Evolutionary conservation across 345 rosid species (phyloP).

Genomic region (Euphorbia pulcherrima): DNA sequence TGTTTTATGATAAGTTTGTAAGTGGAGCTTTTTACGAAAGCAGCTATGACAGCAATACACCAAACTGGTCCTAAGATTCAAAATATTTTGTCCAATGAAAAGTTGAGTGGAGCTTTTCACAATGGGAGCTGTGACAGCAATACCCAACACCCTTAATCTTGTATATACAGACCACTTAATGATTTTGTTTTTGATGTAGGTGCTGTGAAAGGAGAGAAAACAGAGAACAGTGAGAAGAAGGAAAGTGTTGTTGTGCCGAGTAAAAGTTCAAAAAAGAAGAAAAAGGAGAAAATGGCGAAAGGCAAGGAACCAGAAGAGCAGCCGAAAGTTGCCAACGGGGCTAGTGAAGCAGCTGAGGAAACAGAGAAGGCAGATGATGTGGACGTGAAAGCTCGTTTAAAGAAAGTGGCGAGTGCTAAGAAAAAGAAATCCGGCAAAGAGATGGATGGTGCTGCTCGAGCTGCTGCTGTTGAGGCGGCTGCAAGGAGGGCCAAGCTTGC

Average conservation of each 20-base stretch:
- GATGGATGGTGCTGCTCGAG: conserved; percentile 63
- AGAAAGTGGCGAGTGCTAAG: conserved; percentile 49
- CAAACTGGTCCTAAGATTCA: too few species aligned
- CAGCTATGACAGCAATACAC: too few species aligned
- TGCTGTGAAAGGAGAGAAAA: background rate
- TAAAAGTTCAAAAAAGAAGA: conserved; percentile 69
- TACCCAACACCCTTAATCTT: too few species aligned
- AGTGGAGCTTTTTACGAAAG: too few species aligned
- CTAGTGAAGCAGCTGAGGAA: conserved; percentile 33
- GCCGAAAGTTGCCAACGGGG: conserved; percentile 29
- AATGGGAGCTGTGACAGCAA: too few species aligned
- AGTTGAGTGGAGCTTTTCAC: too few species aligned
- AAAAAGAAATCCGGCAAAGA: conserved; percentile 83
- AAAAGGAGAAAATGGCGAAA: conserved; percentile 51
- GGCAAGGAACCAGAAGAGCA: conserved; percentile 50
- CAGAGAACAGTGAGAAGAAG: conserved; percentile 44
- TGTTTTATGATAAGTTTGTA: too few species aligned
- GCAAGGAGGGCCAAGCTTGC: conserved; percentile 65
- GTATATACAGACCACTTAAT: background rate
- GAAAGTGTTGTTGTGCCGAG: conserved; percentile 51
- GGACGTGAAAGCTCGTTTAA: conserved; percentile 62
- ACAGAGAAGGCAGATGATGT: conserved; percentile 39
- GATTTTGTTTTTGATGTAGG: background rate
- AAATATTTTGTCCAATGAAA: too few species aligned
- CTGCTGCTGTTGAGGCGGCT: conserved; percentile 75